Conservation (phyloP, 495 filamentous ascomycete genomes). For the Chaetomium cochliodes region DNA sequence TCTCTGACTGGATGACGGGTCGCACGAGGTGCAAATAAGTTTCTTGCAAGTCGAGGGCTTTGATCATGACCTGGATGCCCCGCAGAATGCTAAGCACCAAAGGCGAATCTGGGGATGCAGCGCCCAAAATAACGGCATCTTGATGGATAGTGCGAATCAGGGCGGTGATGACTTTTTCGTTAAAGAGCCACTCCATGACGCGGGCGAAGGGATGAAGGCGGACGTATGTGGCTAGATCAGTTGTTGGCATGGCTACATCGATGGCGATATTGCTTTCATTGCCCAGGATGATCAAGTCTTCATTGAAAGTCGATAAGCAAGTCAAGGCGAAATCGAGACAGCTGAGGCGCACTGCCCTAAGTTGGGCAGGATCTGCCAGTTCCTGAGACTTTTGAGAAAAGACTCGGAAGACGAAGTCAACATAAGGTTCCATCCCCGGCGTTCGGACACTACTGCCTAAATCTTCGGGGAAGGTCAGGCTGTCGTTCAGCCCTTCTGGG, state of each 20-base stretch:
- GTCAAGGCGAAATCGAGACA: conserved; percentile 76
- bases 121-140: conserved; percentile 63
- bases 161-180: conserved; percentile 77
- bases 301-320: conserved; percentile 83
- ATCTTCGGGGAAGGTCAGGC: conserved; percentile 81
- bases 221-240: conserved; percentile 71
- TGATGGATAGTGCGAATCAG: conserved; percentile 76
- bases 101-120: conserved; percentile 67
- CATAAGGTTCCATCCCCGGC: conserved; percentile 84
- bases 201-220: conserved; percentile 86
- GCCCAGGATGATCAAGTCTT: conserved; percentile 79
- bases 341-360: conserved; percentile 66
- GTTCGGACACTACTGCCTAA: conserved; percentile 77
- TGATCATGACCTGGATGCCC: conserved; percentile 75
- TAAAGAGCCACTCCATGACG: conserved; percentile 96
- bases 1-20: conserved; percentile 60
- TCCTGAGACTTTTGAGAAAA: conserved; percentile 63
- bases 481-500: conserved; percentile 61
- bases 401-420: conserved; percentile 80
- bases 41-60: conserved; percentile 79
- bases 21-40: conserved; percentile 87
- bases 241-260: conserved; percentile 67
- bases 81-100: conserved; percentile 69
- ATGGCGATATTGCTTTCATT: conserved; percentile 69
- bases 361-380: conserved; percentile 58